phyloP scores from a whole-genome alignment of 208 protist species.

The Crithidia acanthocephali region DNA sequence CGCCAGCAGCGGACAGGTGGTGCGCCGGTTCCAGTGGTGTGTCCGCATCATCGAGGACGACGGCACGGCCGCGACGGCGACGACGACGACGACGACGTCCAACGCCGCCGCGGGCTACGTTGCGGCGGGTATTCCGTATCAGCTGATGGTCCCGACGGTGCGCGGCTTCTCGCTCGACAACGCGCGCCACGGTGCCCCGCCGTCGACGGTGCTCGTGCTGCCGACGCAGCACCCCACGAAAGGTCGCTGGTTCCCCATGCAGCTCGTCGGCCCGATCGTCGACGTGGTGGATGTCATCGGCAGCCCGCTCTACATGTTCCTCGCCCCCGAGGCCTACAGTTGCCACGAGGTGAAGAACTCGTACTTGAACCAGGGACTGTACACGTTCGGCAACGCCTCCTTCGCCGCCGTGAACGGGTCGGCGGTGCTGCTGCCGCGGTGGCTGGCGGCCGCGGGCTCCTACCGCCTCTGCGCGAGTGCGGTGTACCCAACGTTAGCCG shows the following conservation, averaged over 20 bases:
- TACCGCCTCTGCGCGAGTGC: conserved; percentile 73
- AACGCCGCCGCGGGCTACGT: conserved; percentile 33
- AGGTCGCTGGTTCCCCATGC: conserved; percentile 60
- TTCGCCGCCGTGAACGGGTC: conserved; percentile 59
- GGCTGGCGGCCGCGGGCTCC: conserved; percentile 42
- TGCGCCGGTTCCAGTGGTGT: conserved; percentile 74
- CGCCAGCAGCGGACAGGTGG: conserved; percentile 26
- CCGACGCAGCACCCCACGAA: conserved; percentile 49
- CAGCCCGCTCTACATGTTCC: conserved; percentile 71
- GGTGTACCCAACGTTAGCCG: conserved; percentile 40
- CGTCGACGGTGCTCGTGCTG: conserved; percentile 39
- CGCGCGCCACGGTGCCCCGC: conserved; percentile 1
- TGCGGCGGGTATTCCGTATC: conserved; percentile 62
- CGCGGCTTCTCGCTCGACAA: conserved; percentile 47
- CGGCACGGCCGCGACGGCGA: background rate
- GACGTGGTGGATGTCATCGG: conserved; percentile 48
- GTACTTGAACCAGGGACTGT: conserved; percentile 35
- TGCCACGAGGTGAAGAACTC: conserved; percentile 59
- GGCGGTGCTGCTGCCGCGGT: conserved; percentile 55
- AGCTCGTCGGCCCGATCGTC: conserved; percentile 61
- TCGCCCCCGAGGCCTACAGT: conserved; percentile 43
- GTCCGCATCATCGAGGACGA: conserved; percentile 48
- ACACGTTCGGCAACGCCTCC: conserved; percentile 42
- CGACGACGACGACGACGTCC: too few species aligned
- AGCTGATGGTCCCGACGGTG: conserved; percentile 51